Conservation (phyloP, 1,284 basidiomycete genomes). For the Coniferiporia weirii region DNA sequence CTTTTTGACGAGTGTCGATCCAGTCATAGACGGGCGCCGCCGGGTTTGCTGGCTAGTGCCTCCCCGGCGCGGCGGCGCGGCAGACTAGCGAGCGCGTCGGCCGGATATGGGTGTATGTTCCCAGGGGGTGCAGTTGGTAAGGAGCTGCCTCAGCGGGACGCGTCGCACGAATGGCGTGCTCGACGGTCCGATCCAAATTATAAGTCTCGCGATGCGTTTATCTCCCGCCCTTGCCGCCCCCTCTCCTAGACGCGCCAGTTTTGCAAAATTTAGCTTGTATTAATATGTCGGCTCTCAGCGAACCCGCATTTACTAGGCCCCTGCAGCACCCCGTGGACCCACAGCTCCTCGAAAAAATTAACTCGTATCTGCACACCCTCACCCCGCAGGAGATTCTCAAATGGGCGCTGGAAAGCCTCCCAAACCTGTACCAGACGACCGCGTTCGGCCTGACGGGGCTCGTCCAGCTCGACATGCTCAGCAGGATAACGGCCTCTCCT, state of each 20-base stretch:
- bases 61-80: no score
- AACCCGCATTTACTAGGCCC: constrained; percentile 35
- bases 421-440: constrained; percentile 82
- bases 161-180: constrained; percentile 5
- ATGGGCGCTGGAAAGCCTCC: constrained; percentile 82
- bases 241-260: no score
- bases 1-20: constrained; percentile 3
- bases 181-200: not conserved
- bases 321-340: constrained; percentile 60
- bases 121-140: not conserved
- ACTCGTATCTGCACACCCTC: constrained; percentile 64
- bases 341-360: constrained; percentile 64
- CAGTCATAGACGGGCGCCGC: constrained; percentile 1
- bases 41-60: no score
- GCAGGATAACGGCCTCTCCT: constrained; percentile 60
- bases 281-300: not conserved
- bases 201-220: no score
- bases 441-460: constrained; percentile 92
- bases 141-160: not conserved
- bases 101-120: not conserved
- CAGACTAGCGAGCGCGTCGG: no score
- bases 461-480: constrained; percentile 89
- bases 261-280: no score
- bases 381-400: constrained; percentile 76
- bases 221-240: no score